Percentiles rank a stretch among this genome's conserved stretches.
phyloP scores from a whole-genome alignment of 179 eudicot species.

The Monotropa hypopitys region DNA sequence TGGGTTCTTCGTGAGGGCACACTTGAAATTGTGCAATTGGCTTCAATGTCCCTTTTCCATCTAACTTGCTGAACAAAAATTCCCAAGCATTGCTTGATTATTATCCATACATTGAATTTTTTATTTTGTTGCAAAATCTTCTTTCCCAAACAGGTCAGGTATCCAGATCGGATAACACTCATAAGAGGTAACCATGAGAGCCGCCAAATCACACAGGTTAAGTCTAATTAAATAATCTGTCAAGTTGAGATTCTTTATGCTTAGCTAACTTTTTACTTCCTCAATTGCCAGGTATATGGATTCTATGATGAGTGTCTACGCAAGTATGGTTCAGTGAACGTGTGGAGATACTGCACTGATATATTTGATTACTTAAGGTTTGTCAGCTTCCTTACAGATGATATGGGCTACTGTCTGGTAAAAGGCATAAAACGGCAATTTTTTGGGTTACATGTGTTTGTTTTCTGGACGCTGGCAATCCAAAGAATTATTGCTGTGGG shows the following conservation, averaged over 20 bases:
- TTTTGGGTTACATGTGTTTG: neutral
- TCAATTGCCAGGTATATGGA: slow-evolving; percentile 70
- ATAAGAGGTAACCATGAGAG: slow-evolving; percentile 97
- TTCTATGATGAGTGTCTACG: slow-evolving; percentile 93
- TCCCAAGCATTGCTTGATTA: neutral
- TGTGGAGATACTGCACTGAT: slow-evolving; percentile 97
- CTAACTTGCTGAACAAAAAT: neutral
- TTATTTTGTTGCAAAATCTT: neutral
- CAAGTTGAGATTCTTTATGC: slow-evolving; percentile 1
- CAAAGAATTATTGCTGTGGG: neutral
- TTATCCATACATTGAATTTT: neutral
- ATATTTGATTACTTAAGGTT: slow-evolving; percentile 93
- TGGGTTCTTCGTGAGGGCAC: neutral
- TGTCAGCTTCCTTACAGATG: slow-evolving; percentile 16
- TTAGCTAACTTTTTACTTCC: slow-evolving; percentile 13
- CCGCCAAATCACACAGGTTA: slow-evolving; percentile 80
- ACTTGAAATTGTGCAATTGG: neutral
- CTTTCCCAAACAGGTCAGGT: slow-evolving; percentile 48
- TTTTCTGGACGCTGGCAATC: neutral
- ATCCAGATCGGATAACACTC: slow-evolving; percentile 91
- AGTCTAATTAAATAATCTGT: slow-evolving; percentile 5
- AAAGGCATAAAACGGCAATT: neutral
- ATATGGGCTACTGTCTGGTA: neutral
- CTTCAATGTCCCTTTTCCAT: neutral
- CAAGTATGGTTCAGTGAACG: slow-evolving; percentile 89